Evolutionary conservation across 331 rosid species (phyloP).

Genomic region (Cucumis variabilis): DNA sequence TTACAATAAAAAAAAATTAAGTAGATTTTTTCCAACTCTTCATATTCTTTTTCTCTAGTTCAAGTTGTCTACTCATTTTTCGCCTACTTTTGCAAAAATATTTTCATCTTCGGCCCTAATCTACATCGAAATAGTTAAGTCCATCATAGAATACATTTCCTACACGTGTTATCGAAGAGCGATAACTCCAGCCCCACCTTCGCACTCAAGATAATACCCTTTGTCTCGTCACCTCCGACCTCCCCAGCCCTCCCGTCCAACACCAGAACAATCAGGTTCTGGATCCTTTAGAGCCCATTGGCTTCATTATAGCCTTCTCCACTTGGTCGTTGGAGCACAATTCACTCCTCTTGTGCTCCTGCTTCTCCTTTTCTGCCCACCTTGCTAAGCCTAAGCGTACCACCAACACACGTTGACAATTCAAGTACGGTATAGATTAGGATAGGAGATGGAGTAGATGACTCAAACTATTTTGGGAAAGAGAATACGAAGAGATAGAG

Average conservation of each 20-base stretch:
- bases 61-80: too few relatives aligned
- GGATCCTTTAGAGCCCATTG: conserved; percentile 95
- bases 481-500: too few relatives aligned
- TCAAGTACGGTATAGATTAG: too few relatives aligned
- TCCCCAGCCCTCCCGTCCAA: conserved; percentile 53
- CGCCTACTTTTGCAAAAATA: too few relatives aligned
- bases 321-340: conserved; percentile 91
- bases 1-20: too few relatives aligned
- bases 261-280: conserved; percentile 41
- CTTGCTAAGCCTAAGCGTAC: conserved; percentile 95
- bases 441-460: too few relatives aligned
- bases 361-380: conserved; percentile 87
- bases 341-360: conserved; percentile 84
- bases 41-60: too few relatives aligned
- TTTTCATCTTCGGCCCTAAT: too few relatives aligned
- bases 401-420: too few relatives aligned
- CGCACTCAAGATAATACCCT: conserved; percentile 96
- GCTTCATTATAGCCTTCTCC: conserved; percentile 93
- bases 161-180: conserved; percentile 94
- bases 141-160: conserved; percentile 82
- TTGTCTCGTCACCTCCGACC: conserved; percentile 89
- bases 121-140: too few relatives aligned
- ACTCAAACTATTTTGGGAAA: too few relatives aligned
- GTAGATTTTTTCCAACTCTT: too few relatives aligned
- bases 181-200: conserved; percentile 78